Base-by-base conservation (phyloP, 2,329 filamentous ascomycete species). In the Madurella fahalii region DNA sequence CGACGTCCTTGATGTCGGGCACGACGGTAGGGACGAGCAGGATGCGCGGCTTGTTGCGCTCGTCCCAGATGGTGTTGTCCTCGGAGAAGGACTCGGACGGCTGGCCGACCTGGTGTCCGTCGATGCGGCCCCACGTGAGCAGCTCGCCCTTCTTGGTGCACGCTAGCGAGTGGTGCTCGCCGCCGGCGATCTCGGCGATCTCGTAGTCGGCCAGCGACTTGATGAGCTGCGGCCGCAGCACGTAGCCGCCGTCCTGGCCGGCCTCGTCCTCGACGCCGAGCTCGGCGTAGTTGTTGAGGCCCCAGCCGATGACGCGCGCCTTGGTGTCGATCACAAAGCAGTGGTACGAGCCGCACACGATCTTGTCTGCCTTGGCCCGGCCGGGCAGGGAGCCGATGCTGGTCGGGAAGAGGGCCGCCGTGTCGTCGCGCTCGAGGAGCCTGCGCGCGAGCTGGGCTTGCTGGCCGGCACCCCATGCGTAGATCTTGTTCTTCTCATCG, bases 261-360 rank as follows among this genome's bases (percentile, higher is more conserved):
- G 88, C 89, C 72, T 95, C 86, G 59, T 86, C 87, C 70, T 88
- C 59, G 37, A 63, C 46, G 53, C 62, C 63, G 17, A 63, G 89
- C 73, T 95, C 86, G 59, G 86, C 88, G 70, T 89, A 95, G 72
- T 88, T 91, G 78, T 95, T 95, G 31, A 93, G 76, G 20, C 91
- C 90, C 90, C 90, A 95, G 0, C 85, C 82, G 71, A 84, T 94
- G 32, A 93, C 86, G 31, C 81, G 78, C 40, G 85, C 88, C 13
- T 82, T 79, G 54, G 81, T 79, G 70, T 87, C 83, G 45, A 95
- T 77, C 16, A 89, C 89, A 63, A 95, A 93, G 63, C 85, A 88
- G 74, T 95, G 89, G 71, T 92, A 93, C 13, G 86, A 82, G 43
- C 90, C 90, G 57, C 69, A 74, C n/a, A 69, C 85, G 30, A 85